These are phyloP conservation scores for Saccharomyces hybrid DNA, from an alignment of 1,139 yeast species.

Conservation along the genomic window DNA sequence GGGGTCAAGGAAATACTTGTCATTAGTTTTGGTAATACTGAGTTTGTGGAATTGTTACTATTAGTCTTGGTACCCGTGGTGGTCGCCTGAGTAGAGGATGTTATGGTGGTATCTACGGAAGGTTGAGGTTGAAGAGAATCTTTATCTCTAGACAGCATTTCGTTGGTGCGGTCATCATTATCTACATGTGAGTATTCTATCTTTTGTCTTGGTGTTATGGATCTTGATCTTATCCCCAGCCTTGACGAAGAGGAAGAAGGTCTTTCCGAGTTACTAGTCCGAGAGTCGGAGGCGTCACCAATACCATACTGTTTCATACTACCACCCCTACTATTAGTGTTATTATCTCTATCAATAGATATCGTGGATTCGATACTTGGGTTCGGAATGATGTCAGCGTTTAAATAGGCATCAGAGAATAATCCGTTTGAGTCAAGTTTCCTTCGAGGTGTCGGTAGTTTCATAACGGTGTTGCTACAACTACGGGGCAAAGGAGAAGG, in stretches of 20 bases:
- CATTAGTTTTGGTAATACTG: slow-evolving; percentile 18
- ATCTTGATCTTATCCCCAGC: slow-evolving; percentile 27
- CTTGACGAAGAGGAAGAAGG: background rate
- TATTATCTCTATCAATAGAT: background rate
- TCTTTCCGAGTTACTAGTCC: slow-evolving; percentile 22
- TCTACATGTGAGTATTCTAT: slow-evolving; percentile 9
- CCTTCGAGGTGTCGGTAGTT: slow-evolving; percentile 11
- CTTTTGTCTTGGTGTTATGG: slow-evolving; percentile 35
- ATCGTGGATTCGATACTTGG: background rate
- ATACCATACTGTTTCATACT: background rate
- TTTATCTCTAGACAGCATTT: background rate
- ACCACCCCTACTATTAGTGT: background rate
- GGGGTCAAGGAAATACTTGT: slow-evolving; percentile 28
- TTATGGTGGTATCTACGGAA: background rate
- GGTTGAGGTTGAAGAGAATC: background rate
- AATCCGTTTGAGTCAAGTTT: slow-evolving; percentile 1
- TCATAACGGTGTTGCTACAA: slow-evolving; percentile 1
- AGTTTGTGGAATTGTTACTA: slow-evolving; percentile 1
- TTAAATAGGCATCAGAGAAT: slow-evolving; percentile 9
- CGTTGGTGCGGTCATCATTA: background rate
- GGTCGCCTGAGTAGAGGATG: background rate
- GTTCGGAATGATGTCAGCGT: slow-evolving; percentile 24
- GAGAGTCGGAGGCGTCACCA: slow-evolving; percentile 9
- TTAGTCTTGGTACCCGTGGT: background rate
- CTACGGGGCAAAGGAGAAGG: background rate